Conservation (phyloP, 164 flowering plant genomes). For the Amborella trichopoda region DNA sequence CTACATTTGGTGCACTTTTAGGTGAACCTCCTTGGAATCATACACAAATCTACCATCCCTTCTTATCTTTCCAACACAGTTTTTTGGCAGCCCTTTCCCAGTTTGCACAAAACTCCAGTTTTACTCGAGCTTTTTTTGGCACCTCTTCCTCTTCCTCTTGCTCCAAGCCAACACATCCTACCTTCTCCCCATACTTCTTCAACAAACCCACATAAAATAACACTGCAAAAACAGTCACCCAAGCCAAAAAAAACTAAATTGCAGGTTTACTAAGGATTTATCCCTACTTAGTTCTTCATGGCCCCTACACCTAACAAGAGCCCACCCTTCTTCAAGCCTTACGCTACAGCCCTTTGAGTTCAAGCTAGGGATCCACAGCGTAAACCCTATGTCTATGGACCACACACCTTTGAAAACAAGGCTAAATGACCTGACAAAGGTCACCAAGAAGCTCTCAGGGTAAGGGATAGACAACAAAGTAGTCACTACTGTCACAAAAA, state of each 20-base stretch:
- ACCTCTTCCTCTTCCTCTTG: slow-evolving; percentile 14
- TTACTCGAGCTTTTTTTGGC: too few species aligned
- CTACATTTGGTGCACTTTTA: too few species aligned
- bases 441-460: slow-evolving; percentile 42
- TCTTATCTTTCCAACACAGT: too few species aligned
- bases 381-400: slow-evolving; percentile 56
- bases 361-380: slow-evolving; percentile 62
- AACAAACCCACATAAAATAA: slow-evolving; percentile 25
- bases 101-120: too few species aligned
- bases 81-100: too few species aligned
- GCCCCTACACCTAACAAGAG: slow-evolving; percentile 37
- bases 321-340: slow-evolving; percentile 40
- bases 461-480: slow-evolving; percentile 43
- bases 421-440: slow-evolving; percentile 60
- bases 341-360: slow-evolving; percentile 53
- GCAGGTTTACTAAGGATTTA: slow-evolving; percentile 48
- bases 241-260: slow-evolving; percentile 48
- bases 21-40: too few species aligned
- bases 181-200: slow-evolving; percentile 15
- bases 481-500: slow-evolving; percentile 27
- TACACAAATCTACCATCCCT: too few species aligned
- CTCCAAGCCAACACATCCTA: slow-evolving; percentile 18
- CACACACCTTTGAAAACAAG: slow-evolving; percentile 63
- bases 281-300: slow-evolving; percentile 42
- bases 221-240: slow-evolving; percentile 22